These are phyloP conservation scores for Neurospora tetraspora DNA, from an alignment of 495 filamentous ascomycete genomes.

Conservation along the genomic window DNA sequence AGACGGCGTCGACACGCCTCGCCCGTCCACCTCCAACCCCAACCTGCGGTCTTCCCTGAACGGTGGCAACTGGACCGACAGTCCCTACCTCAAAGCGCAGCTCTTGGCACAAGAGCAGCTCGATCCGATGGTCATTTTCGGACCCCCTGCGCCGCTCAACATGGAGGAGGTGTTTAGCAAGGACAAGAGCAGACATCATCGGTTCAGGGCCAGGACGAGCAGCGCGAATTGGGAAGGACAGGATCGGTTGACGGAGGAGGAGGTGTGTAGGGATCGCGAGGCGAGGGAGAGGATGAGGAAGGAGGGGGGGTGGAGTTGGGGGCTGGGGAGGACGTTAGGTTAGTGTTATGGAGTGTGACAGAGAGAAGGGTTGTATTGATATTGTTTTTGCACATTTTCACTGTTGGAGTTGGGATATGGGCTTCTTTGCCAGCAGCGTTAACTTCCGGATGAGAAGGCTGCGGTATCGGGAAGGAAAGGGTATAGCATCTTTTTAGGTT, in stretches of 20 bases:
- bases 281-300: constrained; percentile 69
- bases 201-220: constrained; percentile 78
- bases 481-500: not conserved
- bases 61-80: constrained; percentile 67
- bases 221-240: constrained; percentile 85
- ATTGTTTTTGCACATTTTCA: not conserved
- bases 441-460: not conserved
- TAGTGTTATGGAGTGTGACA: not conserved
- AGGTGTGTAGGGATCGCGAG: constrained; percentile 67
- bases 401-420: not conserved
- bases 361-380: not conserved
- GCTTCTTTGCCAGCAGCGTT: not conserved
- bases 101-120: constrained; percentile 68
- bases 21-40: not conserved
- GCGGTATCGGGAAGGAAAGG: not conserved
- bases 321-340: constrained; percentile 20
- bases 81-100: constrained; percentile 60
- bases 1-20: constrained; percentile 50
- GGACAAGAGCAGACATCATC: constrained; percentile 68
- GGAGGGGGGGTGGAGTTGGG: constrained; percentile 81
- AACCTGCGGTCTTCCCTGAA: constrained; percentile 11
- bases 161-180: constrained; percentile 93
- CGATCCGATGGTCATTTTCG: constrained; percentile 83
- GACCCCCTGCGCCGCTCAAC: constrained; percentile 70
- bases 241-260: constrained; percentile 86